Base-by-base conservation (phyloP, 2,329 filamentous ascomycete genomes). In the Periconia macrospinosa region DNA sequence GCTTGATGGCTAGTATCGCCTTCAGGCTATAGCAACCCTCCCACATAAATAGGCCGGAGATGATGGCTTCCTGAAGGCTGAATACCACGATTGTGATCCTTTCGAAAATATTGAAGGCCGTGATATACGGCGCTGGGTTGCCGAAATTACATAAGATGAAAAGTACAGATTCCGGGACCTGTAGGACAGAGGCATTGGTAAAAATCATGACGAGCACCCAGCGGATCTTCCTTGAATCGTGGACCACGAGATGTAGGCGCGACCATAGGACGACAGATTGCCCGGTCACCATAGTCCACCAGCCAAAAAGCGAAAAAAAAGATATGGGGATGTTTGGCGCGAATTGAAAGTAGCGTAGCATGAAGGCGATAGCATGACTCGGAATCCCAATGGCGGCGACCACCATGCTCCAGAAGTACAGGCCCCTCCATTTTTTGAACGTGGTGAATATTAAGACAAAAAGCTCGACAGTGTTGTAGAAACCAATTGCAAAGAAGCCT, bases 251-350 rank as follows among this genome's bases (percentile, higher is more conserved):
- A 60, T 86, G 83, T 1, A 87, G 73, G 10, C 84, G 77, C 1
- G 83, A 86, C 69, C 83, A 87, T 0, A 87, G 72, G 2, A 87
- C 84, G 14, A 86, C 59, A 0, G 80, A 79, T 63, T 86, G 83
- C 1, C 84, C 84, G 0, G 83, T 85, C 0, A 87, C 81, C 82
- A 86, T 85, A 2, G 71, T 61, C 62, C 80, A 81, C 80, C 84
- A 82, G n/a, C 82, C 83, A 6, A 76, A 8, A 8, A 27, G 5
- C 3, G 8, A 5, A 8, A 27, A 5, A 27, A 3, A 75, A 7
- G 75, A 71, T 3, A 73, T 70, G 3, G 73, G 43, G 9, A 68
- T 67, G 2, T 55, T 53, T 1, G 66, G 70, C 53, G 74, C 73
- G 43, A 77, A 73, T 30, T 76, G 55, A 44, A 78, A 59, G 52